A percentile compares a stretch with the other conserved stretches of the same genome.
phyloP scores from a whole-genome alignment of 257 asterid species.

The Hygrophila difformis region DNA sequence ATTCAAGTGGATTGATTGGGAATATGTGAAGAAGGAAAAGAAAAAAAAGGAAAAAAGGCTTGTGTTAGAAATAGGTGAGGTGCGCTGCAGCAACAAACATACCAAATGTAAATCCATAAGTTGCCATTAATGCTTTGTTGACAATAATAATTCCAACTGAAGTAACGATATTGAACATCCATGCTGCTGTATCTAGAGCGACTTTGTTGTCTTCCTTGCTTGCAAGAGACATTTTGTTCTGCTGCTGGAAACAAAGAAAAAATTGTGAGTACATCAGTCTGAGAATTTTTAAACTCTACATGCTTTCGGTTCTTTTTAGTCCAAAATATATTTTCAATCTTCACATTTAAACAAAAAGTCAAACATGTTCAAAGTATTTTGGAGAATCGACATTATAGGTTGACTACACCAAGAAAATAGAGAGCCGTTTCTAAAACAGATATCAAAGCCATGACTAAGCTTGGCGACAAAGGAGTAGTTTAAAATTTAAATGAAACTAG shows the following conservation, averaged over 20 bases:
- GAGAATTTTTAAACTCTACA: neutral
- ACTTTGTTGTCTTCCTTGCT: constrained; percentile 41
- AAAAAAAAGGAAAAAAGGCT: neutral
- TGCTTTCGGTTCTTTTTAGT: no score
- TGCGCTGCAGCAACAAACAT: neutral
- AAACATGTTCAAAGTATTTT: no score
- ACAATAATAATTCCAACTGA: constrained; percentile 61
- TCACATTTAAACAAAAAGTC: no score
- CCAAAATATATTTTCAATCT: no score
- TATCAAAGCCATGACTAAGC: neutral
- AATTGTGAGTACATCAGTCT: neutral
- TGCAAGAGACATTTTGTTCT: constrained; percentile 26
- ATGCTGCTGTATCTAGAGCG: constrained; percentile 39
- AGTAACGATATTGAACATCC: constrained; percentile 52
- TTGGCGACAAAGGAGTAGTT: neutral
- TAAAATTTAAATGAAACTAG: neutral
- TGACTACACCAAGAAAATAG: no score
- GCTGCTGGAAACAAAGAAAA: neutral
- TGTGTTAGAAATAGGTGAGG: neutral
- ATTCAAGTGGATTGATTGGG: neutral
- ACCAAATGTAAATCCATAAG: constrained; percentile 65
- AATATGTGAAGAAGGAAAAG: neutral
- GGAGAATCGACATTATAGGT: no score
- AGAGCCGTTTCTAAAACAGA: neutral
- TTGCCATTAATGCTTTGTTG: constrained; percentile 54